phyloP scores from a whole-genome alignment of 345 rosid genomes.

The Hibiscus mutabilis region DNA sequence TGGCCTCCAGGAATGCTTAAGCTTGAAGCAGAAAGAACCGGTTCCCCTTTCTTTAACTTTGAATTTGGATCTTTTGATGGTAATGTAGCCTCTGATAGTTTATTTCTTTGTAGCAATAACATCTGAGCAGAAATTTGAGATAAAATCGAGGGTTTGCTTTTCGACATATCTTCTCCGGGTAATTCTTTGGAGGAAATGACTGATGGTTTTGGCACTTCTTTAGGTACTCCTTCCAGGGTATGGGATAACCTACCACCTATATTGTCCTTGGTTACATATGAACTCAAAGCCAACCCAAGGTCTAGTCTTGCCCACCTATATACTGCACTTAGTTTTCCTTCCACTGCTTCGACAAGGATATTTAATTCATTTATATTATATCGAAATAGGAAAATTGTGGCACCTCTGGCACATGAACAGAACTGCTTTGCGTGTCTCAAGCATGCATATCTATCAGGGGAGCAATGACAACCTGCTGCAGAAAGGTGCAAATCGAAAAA shows the following conservation, averaged over 20 bases:
- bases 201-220: conserved; percentile 33
- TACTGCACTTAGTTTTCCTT: conserved; percentile 88
- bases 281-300: conserved; percentile 83
- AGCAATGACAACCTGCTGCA: conserved; percentile 93
- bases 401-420: conserved; percentile 63
- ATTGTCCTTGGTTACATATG: conserved; percentile 39
- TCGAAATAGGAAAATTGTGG: conserved; percentile 80
- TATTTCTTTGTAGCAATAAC: conserved; percentile 22
- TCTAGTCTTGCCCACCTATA: conserved; percentile 97
- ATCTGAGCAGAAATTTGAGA: conserved; percentile 17
- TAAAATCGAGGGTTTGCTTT: conserved; percentile 22
- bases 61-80: conserved; percentile 23
- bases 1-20: conserved; percentile 20
- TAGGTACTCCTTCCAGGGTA: conserved; percentile 28
- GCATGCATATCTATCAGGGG: conserved; percentile 85
- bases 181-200: conserved; percentile 29
- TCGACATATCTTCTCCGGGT: conserved; percentile 31
- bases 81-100: conserved; percentile 22
- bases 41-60: conserved; percentile 28
- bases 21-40: conserved; percentile 22
- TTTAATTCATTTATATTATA: conserved; percentile 71
- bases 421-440: conserved; percentile 81
- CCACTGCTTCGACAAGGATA: conserved; percentile 92
- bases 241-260: conserved; percentile 30
- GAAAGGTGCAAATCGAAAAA: conserved; percentile 93